Evolutionary conservation across 345 rosid species (phyloP).

Genomic region (Salix udensis): DNA sequence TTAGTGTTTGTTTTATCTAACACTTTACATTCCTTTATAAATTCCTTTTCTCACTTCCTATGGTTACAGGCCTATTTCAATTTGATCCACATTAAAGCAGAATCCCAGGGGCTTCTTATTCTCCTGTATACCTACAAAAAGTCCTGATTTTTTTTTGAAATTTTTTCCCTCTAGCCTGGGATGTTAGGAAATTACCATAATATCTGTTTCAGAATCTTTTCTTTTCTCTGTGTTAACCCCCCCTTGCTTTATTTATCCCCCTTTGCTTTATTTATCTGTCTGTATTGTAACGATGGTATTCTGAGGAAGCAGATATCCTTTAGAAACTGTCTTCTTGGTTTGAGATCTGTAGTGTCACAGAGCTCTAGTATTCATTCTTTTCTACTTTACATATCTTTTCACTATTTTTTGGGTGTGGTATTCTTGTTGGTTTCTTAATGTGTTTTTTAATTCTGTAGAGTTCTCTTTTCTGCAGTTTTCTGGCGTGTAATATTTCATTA

Average conservation of each 20-base stretch:
- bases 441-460: background rate
- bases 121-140: background rate
- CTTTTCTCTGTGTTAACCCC: background rate
- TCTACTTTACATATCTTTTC: background rate
- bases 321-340: background rate
- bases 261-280: background rate
- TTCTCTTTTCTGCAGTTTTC: slow-evolving; percentile 1
- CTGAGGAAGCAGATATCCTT: background rate
- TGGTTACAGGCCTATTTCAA: background rate
- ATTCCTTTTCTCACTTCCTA: background rate
- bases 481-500: background rate
- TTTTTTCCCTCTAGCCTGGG: background rate
- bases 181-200: background rate
- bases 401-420: background rate
- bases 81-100: background rate
- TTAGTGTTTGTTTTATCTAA: background rate
- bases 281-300: background rate
- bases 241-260: background rate
- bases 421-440: background rate
- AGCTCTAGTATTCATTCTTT: background rate
- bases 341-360: background rate
- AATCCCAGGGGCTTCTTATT: background rate
- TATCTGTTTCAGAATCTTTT: background rate
- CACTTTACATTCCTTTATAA: background rate
- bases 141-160: background rate